phyloP scores from a whole-genome alignment of 805 yeast genomes.

The Metschnikowia continentalis region DNA sequence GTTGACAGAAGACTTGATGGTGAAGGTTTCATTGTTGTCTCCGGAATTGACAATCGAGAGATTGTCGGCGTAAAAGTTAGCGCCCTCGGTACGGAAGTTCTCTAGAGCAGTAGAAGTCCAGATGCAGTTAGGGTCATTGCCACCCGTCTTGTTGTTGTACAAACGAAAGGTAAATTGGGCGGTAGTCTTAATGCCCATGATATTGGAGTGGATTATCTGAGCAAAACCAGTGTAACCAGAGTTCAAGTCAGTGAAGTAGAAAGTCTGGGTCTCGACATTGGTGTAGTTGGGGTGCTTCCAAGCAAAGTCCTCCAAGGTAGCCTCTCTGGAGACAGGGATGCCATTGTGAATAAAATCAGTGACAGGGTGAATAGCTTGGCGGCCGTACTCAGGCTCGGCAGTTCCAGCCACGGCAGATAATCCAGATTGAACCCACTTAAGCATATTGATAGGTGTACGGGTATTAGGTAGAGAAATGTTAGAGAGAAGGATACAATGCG shows the following conservation, averaged over 20 bases:
- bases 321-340: conserved; percentile 44
- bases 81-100: conserved; percentile 67
- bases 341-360: conserved; percentile 45
- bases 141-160: conserved; percentile 48
- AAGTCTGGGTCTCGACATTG: conserved; percentile 93
- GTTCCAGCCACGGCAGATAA: conserved; percentile 94
- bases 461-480: neutral
- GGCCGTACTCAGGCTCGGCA: conserved; percentile 96
- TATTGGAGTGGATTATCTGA: conserved; percentile 89
- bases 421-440: conserved; percentile 81
- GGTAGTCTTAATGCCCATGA: conserved; percentile 81
- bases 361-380: conserved; percentile 86
- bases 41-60: conserved; percentile 61
- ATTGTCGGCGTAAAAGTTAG: conserved; percentile 75
- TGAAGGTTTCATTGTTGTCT: conserved; percentile 40
- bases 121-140: conserved; percentile 39
- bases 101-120: conserved; percentile 94
- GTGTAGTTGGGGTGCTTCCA: conserved; percentile 77
- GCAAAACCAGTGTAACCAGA: conserved; percentile 78
- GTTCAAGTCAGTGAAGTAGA: conserved; percentile 67
- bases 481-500: neutral
- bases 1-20: conserved; percentile 60
- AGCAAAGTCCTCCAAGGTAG: conserved; percentile 62
- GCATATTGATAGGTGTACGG: conserved; percentile 37
- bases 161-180: conserved; percentile 93